Conservation (phyloP, 257 asterid species). For the Perilla frutescens region DNA sequence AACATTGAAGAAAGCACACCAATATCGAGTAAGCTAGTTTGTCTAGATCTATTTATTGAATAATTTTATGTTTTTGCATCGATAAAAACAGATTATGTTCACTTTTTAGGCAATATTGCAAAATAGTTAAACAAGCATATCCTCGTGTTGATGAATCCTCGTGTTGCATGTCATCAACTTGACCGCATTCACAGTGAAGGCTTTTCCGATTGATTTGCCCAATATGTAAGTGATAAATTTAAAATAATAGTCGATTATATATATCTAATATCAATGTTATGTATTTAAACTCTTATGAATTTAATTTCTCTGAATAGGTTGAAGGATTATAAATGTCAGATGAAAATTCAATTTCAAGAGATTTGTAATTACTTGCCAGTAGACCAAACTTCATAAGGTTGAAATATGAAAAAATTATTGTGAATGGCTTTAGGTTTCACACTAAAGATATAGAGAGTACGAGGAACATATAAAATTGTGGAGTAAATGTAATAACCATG, state of each 20-base stretch:
- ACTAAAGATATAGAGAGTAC: neutral
- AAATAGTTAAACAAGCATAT: neutral
- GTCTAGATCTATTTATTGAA: neutral
- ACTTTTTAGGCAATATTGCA: neutral
- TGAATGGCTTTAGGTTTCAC: slow-evolving; percentile 13
- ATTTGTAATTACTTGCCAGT: neutral
- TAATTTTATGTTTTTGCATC: neutral
- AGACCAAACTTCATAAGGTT: neutral
- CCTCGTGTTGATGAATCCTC: too few relatives aligned
- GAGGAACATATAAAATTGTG: slow-evolving; percentile 5
- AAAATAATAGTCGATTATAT: neutral
- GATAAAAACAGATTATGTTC: neutral
- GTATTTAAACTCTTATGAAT: too few relatives aligned
- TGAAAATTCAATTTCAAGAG: neutral
- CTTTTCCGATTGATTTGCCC: slow-evolving; percentile 11
- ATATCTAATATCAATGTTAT: too few relatives aligned
- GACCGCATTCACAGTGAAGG: slow-evolving; percentile 14
- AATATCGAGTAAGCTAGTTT: neutral
- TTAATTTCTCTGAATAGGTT: neutral
- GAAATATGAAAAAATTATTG: too few relatives aligned
- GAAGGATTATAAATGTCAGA: neutral
- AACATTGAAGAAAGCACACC: slow-evolving; percentile 7
- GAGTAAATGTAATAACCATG: neutral
- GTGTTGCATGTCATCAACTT: neutral
- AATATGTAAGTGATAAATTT: neutral